A percentile compares a stretch with the other conserved stretches of the same genome.
Evolutionary conservation across 2,329 filamentous ascomycete species (phyloP).

Genomic region (Neonectria coccinea): DNA sequence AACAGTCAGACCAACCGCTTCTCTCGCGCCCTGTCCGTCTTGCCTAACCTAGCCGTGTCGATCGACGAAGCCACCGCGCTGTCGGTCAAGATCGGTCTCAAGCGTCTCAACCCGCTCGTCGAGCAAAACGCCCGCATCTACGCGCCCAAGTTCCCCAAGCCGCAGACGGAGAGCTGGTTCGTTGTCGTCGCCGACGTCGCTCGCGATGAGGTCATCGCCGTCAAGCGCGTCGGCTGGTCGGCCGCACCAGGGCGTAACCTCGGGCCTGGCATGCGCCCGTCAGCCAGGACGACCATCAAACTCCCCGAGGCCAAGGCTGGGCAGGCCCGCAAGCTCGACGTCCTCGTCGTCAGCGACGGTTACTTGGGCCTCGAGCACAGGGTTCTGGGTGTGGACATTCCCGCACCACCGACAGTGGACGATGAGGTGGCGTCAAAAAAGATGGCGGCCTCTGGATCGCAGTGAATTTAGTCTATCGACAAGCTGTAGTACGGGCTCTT

Average conservation of each 20-base stretch:
- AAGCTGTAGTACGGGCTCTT: slow-evolving; percentile 21
- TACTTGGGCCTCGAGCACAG: slow-evolving; percentile 80
- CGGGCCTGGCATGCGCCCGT: slow-evolving; percentile 59
- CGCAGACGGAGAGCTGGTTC: slow-evolving; percentile 95
- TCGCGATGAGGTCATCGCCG: slow-evolving; percentile 81
- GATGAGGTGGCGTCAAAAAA: slow-evolving; percentile 60
- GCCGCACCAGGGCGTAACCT: slow-evolving; percentile 46
- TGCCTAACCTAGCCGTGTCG: slow-evolving; percentile 77
- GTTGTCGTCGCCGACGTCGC: slow-evolving; percentile 76
- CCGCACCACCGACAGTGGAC: slow-evolving; percentile 61
- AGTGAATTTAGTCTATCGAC: slow-evolving; percentile 38
- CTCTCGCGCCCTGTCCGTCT: slow-evolving; percentile 68
- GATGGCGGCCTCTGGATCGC: slow-evolving; percentile 34
- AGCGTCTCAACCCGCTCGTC: slow-evolving; percentile 73
- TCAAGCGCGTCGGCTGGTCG: slow-evolving; percentile 87
- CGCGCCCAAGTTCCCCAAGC: slow-evolving; percentile 91
- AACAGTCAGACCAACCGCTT: slow-evolving; percentile 59
- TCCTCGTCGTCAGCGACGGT: slow-evolving; percentile 85
- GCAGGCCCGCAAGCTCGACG: slow-evolving; percentile 73
- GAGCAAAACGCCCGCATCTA: slow-evolving; percentile 81
- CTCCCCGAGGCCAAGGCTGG: slow-evolving; percentile 63
- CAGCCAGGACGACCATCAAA: slow-evolving; percentile 68
- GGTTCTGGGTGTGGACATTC: slow-evolving; percentile 63
- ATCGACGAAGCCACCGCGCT: slow-evolving; percentile 71
- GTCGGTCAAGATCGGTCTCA: slow-evolving; percentile 72